Evolutionary conservation across 2,329 filamentous ascomycete species (phyloP).

Genomic region (Scedosporium apiospermum): DNA sequence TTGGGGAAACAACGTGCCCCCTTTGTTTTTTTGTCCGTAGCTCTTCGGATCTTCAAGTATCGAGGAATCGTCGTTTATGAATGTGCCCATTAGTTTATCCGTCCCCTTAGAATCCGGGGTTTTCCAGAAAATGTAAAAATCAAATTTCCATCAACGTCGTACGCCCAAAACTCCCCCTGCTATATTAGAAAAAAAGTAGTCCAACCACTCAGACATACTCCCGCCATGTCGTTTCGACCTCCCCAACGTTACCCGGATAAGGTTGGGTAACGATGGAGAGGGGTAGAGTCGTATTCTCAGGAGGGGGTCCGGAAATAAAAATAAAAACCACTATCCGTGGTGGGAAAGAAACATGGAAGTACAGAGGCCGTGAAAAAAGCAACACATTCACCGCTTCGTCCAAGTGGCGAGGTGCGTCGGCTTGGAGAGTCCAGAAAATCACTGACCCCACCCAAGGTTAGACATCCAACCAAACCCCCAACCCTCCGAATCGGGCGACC

Average conservation of each 20-base stretch:
- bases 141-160: neutral
- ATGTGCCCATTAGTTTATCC: too few species aligned
- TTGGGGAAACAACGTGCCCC: too few species aligned
- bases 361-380: neutral
- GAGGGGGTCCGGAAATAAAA: slow-evolving; percentile 4
- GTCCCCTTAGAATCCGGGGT: too few species aligned
- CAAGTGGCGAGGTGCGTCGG: too few species aligned
- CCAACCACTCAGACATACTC: neutral
- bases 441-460: slow-evolving; percentile 7
- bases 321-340: neutral
- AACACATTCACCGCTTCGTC: neutral
- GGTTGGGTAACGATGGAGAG: neutral
- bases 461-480: slow-evolving; percentile 5
- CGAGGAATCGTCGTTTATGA: too few species aligned
- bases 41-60: too few species aligned
- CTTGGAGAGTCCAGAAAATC: slow-evolving; percentile 5
- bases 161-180: neutral
- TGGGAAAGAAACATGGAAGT: neutral
- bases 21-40: too few species aligned
- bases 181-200: neutral
- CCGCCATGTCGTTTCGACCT: neutral
- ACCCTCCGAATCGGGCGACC: slow-evolving; percentile 2
- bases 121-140: neutral
- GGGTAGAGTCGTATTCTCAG: neutral
- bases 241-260: neutral